phyloP scores from a whole-genome alignment of 352 stramenopile species.

The Globisporangium cylindrosporum region DNA sequence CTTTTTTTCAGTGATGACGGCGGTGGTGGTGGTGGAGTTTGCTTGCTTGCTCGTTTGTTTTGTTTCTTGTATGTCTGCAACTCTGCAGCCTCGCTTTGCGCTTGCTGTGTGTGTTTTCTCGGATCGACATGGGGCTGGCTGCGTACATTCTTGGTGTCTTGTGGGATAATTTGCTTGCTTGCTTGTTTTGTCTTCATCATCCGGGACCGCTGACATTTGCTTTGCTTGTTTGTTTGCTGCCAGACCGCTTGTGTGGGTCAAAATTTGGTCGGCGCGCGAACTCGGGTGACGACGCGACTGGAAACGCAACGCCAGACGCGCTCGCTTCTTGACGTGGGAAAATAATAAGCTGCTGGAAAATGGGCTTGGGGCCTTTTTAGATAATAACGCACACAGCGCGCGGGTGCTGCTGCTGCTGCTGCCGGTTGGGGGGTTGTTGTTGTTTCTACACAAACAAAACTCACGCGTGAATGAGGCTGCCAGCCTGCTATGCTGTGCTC shows the following conservation, averaged over 20 bases:
- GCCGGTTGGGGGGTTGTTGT: neutral
- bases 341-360: slow-evolving; percentile 3
- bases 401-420: neutral
- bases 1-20: neutral
- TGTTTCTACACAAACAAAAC: neutral
- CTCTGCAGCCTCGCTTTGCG: neutral
- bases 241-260: neutral
- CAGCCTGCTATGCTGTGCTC: slow-evolving; percentile 9
- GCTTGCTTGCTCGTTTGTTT: neutral
- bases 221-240: neutral
- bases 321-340: slow-evolving; percentile 1
- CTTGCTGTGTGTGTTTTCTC: slow-evolving; percentile 1
- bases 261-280: slow-evolving; percentile 2
- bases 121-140: neutral
- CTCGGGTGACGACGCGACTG: neutral
- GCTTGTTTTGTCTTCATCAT: neutral
- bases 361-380: slow-evolving; percentile 1
- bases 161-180: neutral
- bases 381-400: slow-evolving; percentile 8
- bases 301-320: neutral
- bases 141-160: neutral
- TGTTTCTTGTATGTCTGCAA: neutral
- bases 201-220: neutral
- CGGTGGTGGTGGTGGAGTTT: neutral
- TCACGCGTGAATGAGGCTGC: neutral